These are phyloP conservation scores for Secale cereale DNA, from an alignment of 176 grass and related monocot genomes.

Conservation along the genomic window DNA sequence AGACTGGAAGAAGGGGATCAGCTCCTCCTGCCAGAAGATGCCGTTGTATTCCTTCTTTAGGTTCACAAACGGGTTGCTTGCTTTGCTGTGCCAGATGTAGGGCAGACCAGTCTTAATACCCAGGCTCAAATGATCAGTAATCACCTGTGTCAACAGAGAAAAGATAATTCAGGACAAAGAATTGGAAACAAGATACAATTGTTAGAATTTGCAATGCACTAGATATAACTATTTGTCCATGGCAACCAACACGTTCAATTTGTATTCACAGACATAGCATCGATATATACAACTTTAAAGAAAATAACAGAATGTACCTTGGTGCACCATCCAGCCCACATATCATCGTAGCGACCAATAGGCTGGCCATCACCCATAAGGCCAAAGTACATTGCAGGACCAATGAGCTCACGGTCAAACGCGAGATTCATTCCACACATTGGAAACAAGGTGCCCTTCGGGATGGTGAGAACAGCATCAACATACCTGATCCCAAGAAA, in stretches of 20 bases:
- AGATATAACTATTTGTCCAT: background rate
- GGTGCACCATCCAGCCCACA: conserved; percentile 79
- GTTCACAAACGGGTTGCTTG: conserved; percentile 67
- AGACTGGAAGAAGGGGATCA: conserved; percentile 71
- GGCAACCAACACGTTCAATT: background rate
- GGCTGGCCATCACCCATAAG: conserved; percentile 81
- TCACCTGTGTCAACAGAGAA: conserved; percentile 39
- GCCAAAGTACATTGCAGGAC: conserved; percentile 76
- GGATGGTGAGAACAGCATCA: conserved; percentile 65
- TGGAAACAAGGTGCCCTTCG: conserved; percentile 65
- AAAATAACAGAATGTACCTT: conserved; percentile 38
- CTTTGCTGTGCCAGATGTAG: conserved; percentile 77
- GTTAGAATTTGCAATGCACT: background rate
- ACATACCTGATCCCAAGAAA: conserved; percentile 51
- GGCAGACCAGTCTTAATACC: conserved; percentile 67
- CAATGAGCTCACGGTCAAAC: conserved; percentile 73
- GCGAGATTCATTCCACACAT: conserved; percentile 88
- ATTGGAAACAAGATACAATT: no score
- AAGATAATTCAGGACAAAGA: background rate
- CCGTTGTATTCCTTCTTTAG: conserved; percentile 71
- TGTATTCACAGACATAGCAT: background rate
- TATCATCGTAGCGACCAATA: conserved; percentile 73
- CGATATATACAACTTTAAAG: background rate
- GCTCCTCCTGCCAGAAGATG: conserved; percentile 73
- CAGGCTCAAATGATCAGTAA: conserved; percentile 51